Conservation (phyloP, 139 green algal genomes). For the Mychonastes homosphaera region DNA sequence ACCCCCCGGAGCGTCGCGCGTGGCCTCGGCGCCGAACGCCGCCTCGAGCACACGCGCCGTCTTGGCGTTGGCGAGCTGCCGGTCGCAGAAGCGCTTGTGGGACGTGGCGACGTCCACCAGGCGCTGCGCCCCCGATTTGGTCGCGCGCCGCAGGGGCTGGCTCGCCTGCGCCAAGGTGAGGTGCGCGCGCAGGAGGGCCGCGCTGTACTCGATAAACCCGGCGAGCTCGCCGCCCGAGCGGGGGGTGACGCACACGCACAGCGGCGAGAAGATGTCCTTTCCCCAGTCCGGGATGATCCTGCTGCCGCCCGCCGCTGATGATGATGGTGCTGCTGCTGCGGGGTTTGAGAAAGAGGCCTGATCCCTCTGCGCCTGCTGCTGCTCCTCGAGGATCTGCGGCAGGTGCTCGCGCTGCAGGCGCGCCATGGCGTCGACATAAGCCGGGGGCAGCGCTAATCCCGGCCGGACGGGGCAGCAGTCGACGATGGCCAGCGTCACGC, state of each 20-base stretch:
- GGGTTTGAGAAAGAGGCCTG: no score
- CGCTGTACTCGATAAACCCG: conserved; percentile 50
- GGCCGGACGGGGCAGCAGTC: conserved; percentile 52
- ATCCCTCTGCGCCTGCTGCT: background rate
- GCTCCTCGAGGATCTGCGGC: background rate
- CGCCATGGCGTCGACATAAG: conserved; percentile 47
- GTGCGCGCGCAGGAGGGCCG: conserved; percentile 34
- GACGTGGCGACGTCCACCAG: conserved; percentile 10
- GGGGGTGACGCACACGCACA: conserved; percentile 54
- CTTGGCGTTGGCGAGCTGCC: conserved; percentile 66
- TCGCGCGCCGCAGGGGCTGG: conserved; percentile 3
- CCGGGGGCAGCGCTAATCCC: conserved; percentile 37
- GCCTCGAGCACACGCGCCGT: conserved; percentile 55
- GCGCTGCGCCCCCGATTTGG: conserved; percentile 7
- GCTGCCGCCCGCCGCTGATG: no score
- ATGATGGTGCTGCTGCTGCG: no score
- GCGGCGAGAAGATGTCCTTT: conserved; percentile 53
- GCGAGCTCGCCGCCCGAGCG: conserved; percentile 26
- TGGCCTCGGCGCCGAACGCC: conserved; percentile 43
- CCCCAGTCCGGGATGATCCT: conserved; percentile 66
- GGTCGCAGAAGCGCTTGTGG: conserved; percentile 39
- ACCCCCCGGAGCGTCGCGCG: no score
- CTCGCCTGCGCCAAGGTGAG: conserved; percentile 22
- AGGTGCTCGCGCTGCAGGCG: conserved; percentile 41
- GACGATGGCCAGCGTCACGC: conserved; percentile 49